phyloP scores from a whole-genome alignment of 345 rosid genomes.

The Combretum micranthum region DNA sequence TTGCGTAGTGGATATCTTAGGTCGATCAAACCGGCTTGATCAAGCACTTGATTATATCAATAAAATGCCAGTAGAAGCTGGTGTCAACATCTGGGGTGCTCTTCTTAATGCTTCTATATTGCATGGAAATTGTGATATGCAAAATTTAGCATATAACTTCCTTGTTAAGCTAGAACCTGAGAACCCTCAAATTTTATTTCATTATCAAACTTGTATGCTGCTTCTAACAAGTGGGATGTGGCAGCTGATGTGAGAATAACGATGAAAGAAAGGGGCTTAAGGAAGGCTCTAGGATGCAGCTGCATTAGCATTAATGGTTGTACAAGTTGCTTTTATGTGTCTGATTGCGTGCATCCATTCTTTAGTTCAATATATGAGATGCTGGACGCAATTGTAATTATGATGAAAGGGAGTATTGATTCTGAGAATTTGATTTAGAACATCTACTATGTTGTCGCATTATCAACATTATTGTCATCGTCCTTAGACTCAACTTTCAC shows the following conservation, averaged over 20 bases:
- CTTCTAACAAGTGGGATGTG: constrained; percentile 47
- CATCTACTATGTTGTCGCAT: not conserved
- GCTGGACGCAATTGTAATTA: constrained; percentile 32
- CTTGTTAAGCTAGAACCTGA: constrained; percentile 56
- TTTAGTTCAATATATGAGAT: constrained; percentile 35
- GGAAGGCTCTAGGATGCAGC: too few relatives aligned
- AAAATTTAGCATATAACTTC: constrained; percentile 43
- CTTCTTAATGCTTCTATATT: constrained; percentile 48
- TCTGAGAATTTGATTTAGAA: constrained; percentile 8
- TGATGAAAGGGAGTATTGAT: constrained; percentile 33
- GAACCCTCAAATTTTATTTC: constrained; percentile 58
- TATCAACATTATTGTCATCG: too few relatives aligned
- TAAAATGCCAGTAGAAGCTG: constrained; percentile 47
- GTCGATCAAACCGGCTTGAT: constrained; percentile 47
- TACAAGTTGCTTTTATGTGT: constrained; percentile 43
- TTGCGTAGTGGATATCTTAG: constrained; percentile 58
- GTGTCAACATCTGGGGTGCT: constrained; percentile 68
- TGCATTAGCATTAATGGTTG: constrained; percentile 44
- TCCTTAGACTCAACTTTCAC: too few relatives aligned
- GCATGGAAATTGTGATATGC: constrained; percentile 55
- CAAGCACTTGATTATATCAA: constrained; percentile 43
- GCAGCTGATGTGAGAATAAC: constrained; percentile 51
- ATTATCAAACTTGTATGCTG: constrained; percentile 53
- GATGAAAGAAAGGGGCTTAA: constrained; percentile 51
- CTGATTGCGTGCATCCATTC: constrained; percentile 47